Conservation (phyloP, 176 grass and related monocot species). For the Bromus sterilis region DNA sequence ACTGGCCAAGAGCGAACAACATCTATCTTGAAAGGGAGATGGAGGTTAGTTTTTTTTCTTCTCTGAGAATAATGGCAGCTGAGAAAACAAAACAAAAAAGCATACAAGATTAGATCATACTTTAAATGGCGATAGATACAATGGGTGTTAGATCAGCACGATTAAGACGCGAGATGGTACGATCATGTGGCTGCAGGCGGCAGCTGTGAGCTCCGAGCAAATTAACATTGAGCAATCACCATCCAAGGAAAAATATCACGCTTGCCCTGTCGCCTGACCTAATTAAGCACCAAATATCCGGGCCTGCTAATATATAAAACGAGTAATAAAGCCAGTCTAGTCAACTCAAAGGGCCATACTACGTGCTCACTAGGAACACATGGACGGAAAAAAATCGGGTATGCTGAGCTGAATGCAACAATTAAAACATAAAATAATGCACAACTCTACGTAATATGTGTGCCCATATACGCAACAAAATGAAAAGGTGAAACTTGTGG, state of each 20-base stretch:
- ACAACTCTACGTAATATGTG: not conserved
- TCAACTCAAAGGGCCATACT: not conserved
- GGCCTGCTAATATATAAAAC: not conserved
- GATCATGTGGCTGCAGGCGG: not conserved
- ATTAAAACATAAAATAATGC: not conserved
- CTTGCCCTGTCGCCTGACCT: not conserved
- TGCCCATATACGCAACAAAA: not conserved
- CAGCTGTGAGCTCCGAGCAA: not conserved
- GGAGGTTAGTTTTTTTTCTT: not conserved
- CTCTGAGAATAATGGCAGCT: not conserved
- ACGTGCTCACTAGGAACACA: not conserved
- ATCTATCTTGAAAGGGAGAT: not conserved
- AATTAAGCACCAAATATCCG: not conserved
- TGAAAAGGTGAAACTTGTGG: not conserved
- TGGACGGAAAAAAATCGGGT: not conserved
- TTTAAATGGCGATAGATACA: not conserved
- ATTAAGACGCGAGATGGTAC: not conserved
- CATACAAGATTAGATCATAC: not conserved
- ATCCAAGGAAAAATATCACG: not conserved
- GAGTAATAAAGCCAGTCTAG: not conserved
- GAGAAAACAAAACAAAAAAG: not conserved
- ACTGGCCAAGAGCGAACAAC: not conserved
- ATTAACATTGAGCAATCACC: not conserved
- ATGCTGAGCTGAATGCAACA: not conserved
- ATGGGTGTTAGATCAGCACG: not conserved